These are phyloP conservation scores for Coelastrella sp. DNA, from an alignment of 139 green algal species.

Conservation along the genomic window DNA sequence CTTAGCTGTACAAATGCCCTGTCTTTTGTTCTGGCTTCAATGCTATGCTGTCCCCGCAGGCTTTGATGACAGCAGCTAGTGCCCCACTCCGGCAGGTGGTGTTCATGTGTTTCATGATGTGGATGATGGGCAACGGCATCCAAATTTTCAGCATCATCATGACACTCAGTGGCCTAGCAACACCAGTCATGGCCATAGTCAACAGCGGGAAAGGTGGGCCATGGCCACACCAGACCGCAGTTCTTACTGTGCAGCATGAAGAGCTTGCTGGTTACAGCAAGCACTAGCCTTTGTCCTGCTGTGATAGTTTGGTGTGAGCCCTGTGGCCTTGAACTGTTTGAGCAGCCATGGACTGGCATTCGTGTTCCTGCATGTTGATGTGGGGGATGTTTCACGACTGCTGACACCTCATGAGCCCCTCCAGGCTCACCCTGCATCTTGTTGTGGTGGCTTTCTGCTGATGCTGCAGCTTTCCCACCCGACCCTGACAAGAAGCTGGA, in stretches of 20 bases:
- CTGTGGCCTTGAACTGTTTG: no score
- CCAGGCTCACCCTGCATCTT: neutral
- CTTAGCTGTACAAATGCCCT: neutral
- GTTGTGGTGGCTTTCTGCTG: neutral
- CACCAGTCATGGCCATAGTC: constrained; percentile 83
- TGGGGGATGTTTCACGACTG: neutral
- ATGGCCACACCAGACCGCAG: neutral
- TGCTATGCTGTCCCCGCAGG: neutral
- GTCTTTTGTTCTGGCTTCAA: neutral
- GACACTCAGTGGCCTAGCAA: constrained; percentile 82
- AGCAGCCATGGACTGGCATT: no score
- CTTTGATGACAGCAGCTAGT: constrained; percentile 7
- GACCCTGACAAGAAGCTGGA: constrained; percentile 77
- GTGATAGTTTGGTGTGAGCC: neutral
- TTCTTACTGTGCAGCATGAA: neutral
- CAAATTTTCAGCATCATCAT: constrained; percentile 97
- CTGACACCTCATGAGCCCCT: neutral
- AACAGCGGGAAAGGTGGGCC: constrained; percentile 72
- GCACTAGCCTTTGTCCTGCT: neutral
- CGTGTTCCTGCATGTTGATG: no score
- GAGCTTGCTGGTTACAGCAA: neutral
- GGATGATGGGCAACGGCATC: constrained; percentile 90
- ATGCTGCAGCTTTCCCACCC: constrained; percentile 72
- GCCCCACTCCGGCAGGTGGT: constrained; percentile 58
- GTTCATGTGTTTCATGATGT: constrained; percentile 98